A percentile compares a stretch with the other conserved stretches of the same genome.
phyloP scores from a whole-genome alignment of 305 asterid genomes.

The Coffea humblotiana region DNA sequence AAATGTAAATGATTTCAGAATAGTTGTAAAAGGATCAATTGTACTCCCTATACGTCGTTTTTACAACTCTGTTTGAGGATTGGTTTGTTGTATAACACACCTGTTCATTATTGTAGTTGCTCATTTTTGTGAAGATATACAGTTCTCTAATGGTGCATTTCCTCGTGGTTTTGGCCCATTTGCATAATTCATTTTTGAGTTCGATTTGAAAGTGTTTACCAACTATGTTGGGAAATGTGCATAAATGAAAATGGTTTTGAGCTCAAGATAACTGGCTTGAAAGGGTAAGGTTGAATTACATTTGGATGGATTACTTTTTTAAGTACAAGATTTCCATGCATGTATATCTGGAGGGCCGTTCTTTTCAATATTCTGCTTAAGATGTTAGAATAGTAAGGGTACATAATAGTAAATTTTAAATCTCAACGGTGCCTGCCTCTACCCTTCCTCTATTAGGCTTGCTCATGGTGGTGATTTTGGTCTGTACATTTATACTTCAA shows the following conservation, averaged over 20 bases:
- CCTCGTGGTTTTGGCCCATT: not conserved
- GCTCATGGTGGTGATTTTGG: no score
- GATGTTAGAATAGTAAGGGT: no score
- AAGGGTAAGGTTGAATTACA: not conserved
- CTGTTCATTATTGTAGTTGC: not conserved
- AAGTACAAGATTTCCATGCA: no score
- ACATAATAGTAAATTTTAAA: no score
- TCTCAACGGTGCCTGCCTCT: no score
- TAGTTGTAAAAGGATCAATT: not conserved
- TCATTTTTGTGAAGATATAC: not conserved
- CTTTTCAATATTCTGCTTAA: no score
- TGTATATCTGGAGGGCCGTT: no score
- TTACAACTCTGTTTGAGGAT: not conserved
- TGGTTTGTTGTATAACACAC: not conserved
- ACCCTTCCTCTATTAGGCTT: no score
- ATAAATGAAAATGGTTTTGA: not conserved
- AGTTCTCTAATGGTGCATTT: not conserved
- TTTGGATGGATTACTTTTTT: not conserved
- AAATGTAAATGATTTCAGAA: conserved; percentile 12
- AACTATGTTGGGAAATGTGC: not conserved
- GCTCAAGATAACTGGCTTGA: not conserved
- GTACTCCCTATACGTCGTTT: not conserved
- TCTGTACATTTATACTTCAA: no score
- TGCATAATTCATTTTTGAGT: not conserved
- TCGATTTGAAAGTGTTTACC: not conserved